phyloP scores from a whole-genome alignment of 1,284 basidiomycete species.

The Sporisorium reilianum region DNA sequence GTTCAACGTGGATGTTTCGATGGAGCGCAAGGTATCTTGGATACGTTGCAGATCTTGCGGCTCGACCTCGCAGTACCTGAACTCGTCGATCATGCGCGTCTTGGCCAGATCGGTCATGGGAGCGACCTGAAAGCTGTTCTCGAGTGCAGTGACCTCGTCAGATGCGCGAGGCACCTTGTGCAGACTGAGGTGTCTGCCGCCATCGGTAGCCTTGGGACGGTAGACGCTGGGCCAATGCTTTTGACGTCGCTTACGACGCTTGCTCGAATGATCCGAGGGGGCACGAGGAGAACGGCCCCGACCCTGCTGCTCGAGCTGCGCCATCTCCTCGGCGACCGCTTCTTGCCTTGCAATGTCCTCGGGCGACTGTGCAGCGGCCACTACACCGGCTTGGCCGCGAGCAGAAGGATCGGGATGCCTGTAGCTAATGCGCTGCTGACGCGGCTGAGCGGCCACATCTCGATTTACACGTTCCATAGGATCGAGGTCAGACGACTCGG shows the following conservation, averaged over 20 bases:
- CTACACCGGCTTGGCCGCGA: background rate
- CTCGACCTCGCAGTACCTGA: slow-evolving; percentile 9
- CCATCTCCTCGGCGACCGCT: background rate
- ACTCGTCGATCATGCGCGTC: slow-evolving; percentile 13
- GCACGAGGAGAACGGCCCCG: too few species aligned
- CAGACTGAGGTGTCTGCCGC: slow-evolving; percentile 2
- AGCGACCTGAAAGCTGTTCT: slow-evolving; percentile 7
- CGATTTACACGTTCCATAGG: slow-evolving; percentile 8
- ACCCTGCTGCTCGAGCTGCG: background rate
- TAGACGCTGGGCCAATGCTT: slow-evolving; percentile 8
- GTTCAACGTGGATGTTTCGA: slow-evolving; percentile 8
- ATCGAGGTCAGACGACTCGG: slow-evolving; percentile 11
- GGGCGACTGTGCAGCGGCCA: background rate
- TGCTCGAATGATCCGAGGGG: background rate
- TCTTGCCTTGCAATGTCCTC: slow-evolving; percentile 5
- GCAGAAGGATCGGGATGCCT: slow-evolving; percentile 5
- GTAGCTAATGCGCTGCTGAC: slow-evolving; percentile 5
- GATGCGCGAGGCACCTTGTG: slow-evolving; percentile 4
- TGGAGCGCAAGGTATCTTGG: slow-evolving; percentile 5
- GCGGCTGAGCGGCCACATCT: slow-evolving; percentile 4
- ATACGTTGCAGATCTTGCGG: slow-evolving; percentile 10
- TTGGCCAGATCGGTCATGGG: slow-evolving; percentile 6
- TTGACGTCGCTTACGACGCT: slow-evolving; percentile 6
- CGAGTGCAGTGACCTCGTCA: background rate
- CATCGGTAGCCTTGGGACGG: slow-evolving; percentile 10